Evolutionary conservation across 1,284 basidiomycete species (phyloP).

Genomic region (Boletus mariae): DNA sequence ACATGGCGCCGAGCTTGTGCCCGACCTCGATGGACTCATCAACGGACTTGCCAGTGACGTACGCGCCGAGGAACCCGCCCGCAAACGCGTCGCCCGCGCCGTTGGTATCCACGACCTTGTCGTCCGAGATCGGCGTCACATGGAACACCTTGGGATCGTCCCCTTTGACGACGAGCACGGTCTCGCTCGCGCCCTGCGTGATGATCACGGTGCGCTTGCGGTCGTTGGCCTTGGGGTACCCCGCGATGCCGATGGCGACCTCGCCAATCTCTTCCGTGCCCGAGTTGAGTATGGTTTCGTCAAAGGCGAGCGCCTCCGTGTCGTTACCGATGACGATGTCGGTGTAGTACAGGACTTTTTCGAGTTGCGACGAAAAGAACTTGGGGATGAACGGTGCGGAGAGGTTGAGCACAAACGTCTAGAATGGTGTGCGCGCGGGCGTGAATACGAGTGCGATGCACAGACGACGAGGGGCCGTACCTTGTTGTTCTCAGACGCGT

Average conservation of each 20-base stretch:
- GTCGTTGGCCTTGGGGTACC: slow-evolving; percentile 66
- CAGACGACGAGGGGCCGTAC: slow-evolving; percentile 34
- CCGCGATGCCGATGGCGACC: slow-evolving; percentile 74
- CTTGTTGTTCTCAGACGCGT: slow-evolving; percentile 78
- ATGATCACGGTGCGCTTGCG: slow-evolving; percentile 85
- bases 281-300: slow-evolving; percentile 57
- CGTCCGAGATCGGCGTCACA: slow-evolving; percentile 61
- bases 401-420: slow-evolving; percentile 90
- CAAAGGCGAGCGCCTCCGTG: slow-evolving; percentile 88
- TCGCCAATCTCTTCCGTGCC: slow-evolving; percentile 60
- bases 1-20: slow-evolving; percentile 88
- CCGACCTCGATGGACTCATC: slow-evolving; percentile 83
- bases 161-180: slow-evolving; percentile 68
- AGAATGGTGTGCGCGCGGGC: not conserved
- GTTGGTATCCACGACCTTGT: slow-evolving; percentile 94
- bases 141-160: slow-evolving; percentile 54
- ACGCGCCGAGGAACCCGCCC: slow-evolving; percentile 92
- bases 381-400: slow-evolving; percentile 97
- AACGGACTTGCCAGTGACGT: slow-evolving; percentile 76
- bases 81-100: slow-evolving; percentile 99
- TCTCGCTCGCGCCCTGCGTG: slow-evolving; percentile 86
- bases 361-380: slow-evolving; percentile 85
- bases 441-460: not conserved
- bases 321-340: slow-evolving; percentile 95
- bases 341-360: slow-evolving; percentile 76